A percentile compares a stretch with the other conserved stretches of the same genome.
Conservation (phyloP, 805 yeast species). For the Wickerhamomyces queroliae region DNA sequence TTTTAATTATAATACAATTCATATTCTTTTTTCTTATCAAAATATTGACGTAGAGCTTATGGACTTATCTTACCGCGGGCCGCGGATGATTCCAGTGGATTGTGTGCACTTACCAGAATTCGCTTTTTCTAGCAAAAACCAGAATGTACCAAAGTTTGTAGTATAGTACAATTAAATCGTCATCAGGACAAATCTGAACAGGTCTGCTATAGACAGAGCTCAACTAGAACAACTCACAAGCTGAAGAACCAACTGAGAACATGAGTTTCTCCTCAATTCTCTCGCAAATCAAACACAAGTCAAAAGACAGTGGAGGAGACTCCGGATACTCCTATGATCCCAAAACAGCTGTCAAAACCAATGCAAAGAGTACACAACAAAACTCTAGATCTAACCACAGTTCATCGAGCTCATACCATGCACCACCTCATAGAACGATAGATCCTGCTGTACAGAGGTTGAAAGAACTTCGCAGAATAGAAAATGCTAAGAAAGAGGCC, state of each 20-base stretch:
- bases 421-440: slow-evolving; percentile 24
- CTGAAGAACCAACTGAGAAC: background rate
- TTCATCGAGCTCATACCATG: background rate
- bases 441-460: slow-evolving; percentile 71
- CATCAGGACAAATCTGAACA: no score
- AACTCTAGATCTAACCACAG: background rate
- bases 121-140: no score
- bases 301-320: background rate
- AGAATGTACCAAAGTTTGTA: no score
- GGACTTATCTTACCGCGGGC: no score
- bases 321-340: background rate
- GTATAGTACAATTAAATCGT: no score
- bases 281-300: slow-evolving; percentile 15
- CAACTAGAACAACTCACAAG: no score
- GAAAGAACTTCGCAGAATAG: slow-evolving; percentile 59
- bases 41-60: no score
- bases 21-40: no score
- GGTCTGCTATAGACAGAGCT: no score
- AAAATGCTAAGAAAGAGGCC: slow-evolving; percentile 36
- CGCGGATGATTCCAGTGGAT: no score
- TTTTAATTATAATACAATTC: no score
- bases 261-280: slow-evolving; percentile 17
- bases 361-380: background rate
- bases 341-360: background rate
- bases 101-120: no score